Evolutionary conservation across 2,329 filamentous ascomycete genomes (phyloP), one percentile per base, ranked within the genome.

Genomic region (Xylaria sp.): DNA sequence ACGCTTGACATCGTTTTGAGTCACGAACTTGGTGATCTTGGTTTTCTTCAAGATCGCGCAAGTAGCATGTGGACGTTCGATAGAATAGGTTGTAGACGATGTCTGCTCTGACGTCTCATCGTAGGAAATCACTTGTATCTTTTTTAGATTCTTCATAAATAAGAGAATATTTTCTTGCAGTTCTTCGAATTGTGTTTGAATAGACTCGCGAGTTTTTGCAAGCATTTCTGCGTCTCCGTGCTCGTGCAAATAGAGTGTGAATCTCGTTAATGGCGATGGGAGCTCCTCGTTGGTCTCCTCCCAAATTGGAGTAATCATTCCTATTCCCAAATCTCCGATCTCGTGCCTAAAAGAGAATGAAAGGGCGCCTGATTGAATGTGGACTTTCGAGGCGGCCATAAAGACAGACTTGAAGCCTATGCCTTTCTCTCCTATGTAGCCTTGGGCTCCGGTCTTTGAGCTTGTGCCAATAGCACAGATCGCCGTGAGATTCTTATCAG

Each of bases 351-450:
- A 82, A 7, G 71, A 76, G 69, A 84, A 85, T 0, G 77, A 78
- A 60, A 78, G 81, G 25, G 63, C 17, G 0, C 78, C 77, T 0
- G 81, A 84, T 21, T 77, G 76, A 15, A 84, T 80, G 40, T 77
- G 75, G 4, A 80, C 81, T 28, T 76, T 77, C 60, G 71, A 76
- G 0, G 81, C 79, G 0, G 75, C 81, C 68, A 76, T 82, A 63
- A 84, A 84, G 0, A 82, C 80, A 0, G 81, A 82, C 62, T 84
- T 84, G 72, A 84, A 84, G 0, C 82, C 82, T 15, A 84, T 81
- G 9, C 82, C 81, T 57, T 84, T 83, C 58, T 80, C 79, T 2
- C 81, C 81, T n/a, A 82, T 81, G 42, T 81, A 83, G 0, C 78
- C 78, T 6, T 78, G 74, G 0, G 72, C 71, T 1, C 66, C 71